These are phyloP conservation scores for Ettlia oleoabundans DNA, from an alignment of 139 green algal species.

Conservation along the genomic window DNA sequence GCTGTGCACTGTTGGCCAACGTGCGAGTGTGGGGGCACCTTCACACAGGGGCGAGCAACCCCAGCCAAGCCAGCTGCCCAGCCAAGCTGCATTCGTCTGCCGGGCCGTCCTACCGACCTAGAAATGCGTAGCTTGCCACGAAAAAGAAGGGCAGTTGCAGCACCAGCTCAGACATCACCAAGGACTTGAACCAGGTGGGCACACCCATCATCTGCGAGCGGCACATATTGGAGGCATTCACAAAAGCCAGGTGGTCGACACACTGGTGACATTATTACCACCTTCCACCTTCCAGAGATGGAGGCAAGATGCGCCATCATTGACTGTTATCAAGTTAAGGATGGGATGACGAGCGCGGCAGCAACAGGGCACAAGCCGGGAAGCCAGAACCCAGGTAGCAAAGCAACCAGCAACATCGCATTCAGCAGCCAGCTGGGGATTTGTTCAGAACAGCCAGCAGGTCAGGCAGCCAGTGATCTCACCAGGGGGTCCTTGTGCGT, in stretches of 20 bases:
- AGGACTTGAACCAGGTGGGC: slow-evolving; percentile 64
- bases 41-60: too few species aligned
- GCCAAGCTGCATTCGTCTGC: background rate
- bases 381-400: too few species aligned
- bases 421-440: too few species aligned
- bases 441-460: background rate
- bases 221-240: too few species aligned
- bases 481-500: slow-evolving; percentile 72
- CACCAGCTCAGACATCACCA: slow-evolving; percentile 69
- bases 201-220: slow-evolving; percentile 58
- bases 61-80: background rate
- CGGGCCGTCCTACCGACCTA: background rate
- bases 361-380: too few species aligned
- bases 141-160: slow-evolving; percentile 88
- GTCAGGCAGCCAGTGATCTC: background rate
- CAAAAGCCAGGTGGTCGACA: background rate
- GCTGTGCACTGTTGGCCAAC: too few species aligned
- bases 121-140: slow-evolving; percentile 63
- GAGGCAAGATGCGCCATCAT: too few species aligned
- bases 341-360: too few species aligned
- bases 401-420: background rate
- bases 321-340: too few species aligned
- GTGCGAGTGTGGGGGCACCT: too few species aligned
- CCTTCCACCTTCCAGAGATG: too few species aligned
- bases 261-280: too few species aligned